A percentile compares a stretch with the other conserved stretches of the same genome.
Conservation (phyloP, 2,329 filamentous ascomycete genomes). For the Calonectria montana region DNA sequence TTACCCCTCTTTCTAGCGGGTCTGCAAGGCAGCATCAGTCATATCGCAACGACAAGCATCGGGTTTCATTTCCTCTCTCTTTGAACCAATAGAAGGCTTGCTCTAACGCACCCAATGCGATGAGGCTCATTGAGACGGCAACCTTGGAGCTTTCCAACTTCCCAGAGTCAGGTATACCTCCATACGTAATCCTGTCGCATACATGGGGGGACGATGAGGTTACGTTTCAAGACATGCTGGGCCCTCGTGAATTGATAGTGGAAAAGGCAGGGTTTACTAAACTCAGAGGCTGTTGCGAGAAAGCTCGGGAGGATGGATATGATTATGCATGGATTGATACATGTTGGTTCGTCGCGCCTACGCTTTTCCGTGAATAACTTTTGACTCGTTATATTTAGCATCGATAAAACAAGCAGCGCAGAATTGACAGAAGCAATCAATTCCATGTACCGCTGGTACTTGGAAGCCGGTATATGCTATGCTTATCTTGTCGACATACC, state of each 20-base stretch:
- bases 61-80: no score
- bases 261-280: background rate
- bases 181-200: background rate
- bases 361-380: no score
- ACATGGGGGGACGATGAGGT: background rate
- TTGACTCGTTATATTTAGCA: background rate
- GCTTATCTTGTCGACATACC: background rate
- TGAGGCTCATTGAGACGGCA: background rate
- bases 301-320: background rate
- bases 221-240: background rate
- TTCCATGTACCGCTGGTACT: background rate
- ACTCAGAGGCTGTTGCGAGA: background rate
- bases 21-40: background rate
- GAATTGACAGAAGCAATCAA: background rate
- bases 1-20: background rate
- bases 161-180: background rate
- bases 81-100: background rate
- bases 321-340: background rate
- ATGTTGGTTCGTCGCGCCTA: background rate
- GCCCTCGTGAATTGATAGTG: background rate
- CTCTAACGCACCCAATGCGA: background rate
- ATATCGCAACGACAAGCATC: background rate
- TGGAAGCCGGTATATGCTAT: background rate
- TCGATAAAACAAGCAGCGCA: background rate
- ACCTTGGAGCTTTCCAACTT: background rate